Base-by-base conservation (phyloP, 139 green algal genomes). In the Chlamydomonas sphaeroides region DNA sequence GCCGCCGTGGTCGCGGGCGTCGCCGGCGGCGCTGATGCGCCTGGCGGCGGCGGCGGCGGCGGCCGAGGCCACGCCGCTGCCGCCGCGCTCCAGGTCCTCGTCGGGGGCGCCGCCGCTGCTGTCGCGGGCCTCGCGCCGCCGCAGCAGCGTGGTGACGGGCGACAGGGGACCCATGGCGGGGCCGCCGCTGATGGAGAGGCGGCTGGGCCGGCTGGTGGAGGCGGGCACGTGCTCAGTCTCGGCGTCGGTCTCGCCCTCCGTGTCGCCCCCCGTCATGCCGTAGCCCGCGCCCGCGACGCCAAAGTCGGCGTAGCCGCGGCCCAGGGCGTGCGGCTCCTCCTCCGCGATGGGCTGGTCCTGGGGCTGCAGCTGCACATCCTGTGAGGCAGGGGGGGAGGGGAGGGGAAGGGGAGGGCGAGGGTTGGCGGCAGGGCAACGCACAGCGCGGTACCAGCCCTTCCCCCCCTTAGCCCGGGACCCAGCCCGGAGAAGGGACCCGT, bases 341-440 rank as follows among this genome's bases (percentile, higher is more conserved):
- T 82, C 75, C 11, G 75, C 75, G 33, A 82, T 82, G 61, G 75
- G 75, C 32, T 82, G 61, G 61, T 82, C 75, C 49, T 72, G 61
- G 36, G 75, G 75, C 61, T 65, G 42, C 14, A 72, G 32, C 21
- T 63, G 45, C 7, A 82, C 75, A 38, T 82, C 75, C 75, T 82
- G 73, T 38, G 35, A 5, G 32, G 42, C 8, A 30, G n/a, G 26
- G 32, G 39, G 39, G 14, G 28, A 23, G 23, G 42, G 30, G 42
- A 61, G 10, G n/a, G 42, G 42, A 28, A 18, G 36, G 66, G 7
- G 1, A 20, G 5, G 28, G 3, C 25, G 25, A 3, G 23, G 25
- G 41, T 5, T 7, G 65, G 65, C 35, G 4, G 59, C n/a, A n/a
- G n/a, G n/a, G n/a, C n/a, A n/a, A n/a, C n/a, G n/a, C n/a, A n/a